phyloP scores from a whole-genome alignment of 768 basidiomycete genomes.

The Russula vinacea region DNA sequence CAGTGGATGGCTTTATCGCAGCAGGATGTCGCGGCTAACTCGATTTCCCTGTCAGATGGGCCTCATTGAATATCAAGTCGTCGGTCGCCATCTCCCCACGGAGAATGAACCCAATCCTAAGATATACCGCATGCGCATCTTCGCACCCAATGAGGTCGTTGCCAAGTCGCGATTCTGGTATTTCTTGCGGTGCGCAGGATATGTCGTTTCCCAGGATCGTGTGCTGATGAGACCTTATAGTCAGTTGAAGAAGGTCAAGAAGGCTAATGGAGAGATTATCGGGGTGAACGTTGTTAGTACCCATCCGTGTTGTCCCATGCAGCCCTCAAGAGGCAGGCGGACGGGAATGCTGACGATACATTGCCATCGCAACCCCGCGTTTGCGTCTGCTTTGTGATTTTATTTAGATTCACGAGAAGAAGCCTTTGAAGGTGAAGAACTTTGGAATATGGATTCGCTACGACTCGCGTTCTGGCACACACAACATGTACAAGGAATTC shows the following conservation, averaged over 20 bases:
- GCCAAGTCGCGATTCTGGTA: conserved; percentile 99
- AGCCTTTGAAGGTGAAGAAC: conserved; percentile 98
- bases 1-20: conserved; percentile 12
- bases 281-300: conserved; percentile 94
- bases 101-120: conserved; percentile 91
- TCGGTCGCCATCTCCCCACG: conserved; percentile 95
- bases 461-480: conserved; percentile 98
- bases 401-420: conserved; percentile 92
- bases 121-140: conserved; percentile 99
- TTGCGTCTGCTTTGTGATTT: conserved; percentile 31
- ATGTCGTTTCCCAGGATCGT: background rate
- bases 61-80: conserved; percentile 91
- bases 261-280: conserved; percentile 98
- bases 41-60: conserved; percentile 52
- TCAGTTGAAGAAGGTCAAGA: conserved; percentile 99
- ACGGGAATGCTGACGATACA: conserved; percentile 55
- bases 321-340: conserved; percentile 86
- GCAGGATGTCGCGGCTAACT: conserved; percentile 21
- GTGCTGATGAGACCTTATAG: conserved; percentile 39
- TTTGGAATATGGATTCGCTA: conserved; percentile 99
- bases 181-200: conserved; percentile 73
- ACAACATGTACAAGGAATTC: conserved; percentile 99
- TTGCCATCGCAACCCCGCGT: conserved; percentile 35
- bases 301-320: conserved; percentile 40
- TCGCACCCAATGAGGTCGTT: conserved; percentile 97